Evolutionary conservation across 2,329 filamentous ascomycete genomes (phyloP).

Genomic region (Arthroderma sp.): DNA sequence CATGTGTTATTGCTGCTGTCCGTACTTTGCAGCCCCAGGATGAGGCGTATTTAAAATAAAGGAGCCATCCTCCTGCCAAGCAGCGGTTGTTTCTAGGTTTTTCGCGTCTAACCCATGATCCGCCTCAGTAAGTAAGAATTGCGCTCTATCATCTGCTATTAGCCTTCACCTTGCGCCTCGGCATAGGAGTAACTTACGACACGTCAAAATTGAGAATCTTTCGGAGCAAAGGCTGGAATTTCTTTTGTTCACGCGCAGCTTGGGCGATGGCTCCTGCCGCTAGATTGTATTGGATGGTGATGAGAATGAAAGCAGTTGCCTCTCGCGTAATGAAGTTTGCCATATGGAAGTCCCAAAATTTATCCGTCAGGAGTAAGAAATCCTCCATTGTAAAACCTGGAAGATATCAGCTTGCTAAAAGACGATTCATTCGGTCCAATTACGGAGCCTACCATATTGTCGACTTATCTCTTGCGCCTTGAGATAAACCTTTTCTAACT

Average conservation of each 20-base stretch:
- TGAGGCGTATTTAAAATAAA: slow-evolving; percentile 3
- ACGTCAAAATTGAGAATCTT: slow-evolving; percentile 2
- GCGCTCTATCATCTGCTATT: not conserved
- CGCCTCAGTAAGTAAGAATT: slow-evolving; percentile 5
- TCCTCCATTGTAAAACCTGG: slow-evolving; percentile 1
- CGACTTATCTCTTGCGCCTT: not conserved
- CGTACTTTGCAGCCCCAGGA: slow-evolving; percentile 3
- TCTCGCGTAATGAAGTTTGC: not conserved
- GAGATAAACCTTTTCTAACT: not conserved
- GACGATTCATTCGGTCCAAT: not conserved
- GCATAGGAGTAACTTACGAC: slow-evolving; percentile 1
- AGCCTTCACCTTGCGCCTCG: not conserved
- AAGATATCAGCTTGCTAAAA: not conserved
- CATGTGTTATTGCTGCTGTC: not conserved
- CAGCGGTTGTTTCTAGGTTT: slow-evolving; percentile 1
- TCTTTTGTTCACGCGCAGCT: not conserved
- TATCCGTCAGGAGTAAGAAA: not conserved
- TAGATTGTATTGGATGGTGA: slow-evolving; percentile 4
- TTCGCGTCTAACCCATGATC: slow-evolving; percentile 3
- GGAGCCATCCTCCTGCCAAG: not conserved
- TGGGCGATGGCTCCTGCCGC: not conserved
- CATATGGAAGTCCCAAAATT: slow-evolving; percentile 3
- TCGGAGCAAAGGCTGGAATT: not conserved
- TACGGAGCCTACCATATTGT: not conserved
- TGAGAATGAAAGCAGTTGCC: slow-evolving; percentile 1